Evolutionary conservation across 2,329 filamentous ascomycete genomes (phyloP).

Genomic region (Fusarium denticulatum): DNA sequence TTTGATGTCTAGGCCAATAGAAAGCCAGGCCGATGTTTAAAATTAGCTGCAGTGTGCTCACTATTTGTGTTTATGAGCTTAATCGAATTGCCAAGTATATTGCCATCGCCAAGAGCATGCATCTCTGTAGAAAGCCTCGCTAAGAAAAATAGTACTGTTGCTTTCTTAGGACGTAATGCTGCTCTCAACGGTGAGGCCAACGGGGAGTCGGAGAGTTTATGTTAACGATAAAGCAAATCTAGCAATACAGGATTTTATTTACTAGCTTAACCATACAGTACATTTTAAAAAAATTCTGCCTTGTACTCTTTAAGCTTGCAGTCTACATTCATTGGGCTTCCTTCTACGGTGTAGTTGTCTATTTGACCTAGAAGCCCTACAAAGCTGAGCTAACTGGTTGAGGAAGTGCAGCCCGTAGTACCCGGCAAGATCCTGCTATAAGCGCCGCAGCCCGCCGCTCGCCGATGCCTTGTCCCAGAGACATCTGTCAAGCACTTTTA

Average conservation of each 20-base stretch:
- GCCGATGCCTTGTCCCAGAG: not conserved
- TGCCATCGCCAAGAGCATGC: not conserved
- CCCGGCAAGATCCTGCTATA: not conserved
- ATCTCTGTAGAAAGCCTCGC: not conserved
- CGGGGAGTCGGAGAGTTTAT: too few relatives aligned
- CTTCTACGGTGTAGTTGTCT: not conserved
- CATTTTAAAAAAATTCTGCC: not conserved
- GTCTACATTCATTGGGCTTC: not conserved
- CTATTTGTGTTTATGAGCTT: not conserved
- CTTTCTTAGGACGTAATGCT: too few relatives aligned
- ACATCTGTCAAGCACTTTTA: too few relatives aligned
- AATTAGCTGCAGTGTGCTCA: not conserved
- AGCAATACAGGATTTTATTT: too few relatives aligned
- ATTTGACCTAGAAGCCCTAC: accelerated
- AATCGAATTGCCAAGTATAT: not conserved
- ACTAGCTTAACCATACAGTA: too few relatives aligned
- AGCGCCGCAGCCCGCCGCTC: not conserved
- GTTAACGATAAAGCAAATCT: too few relatives aligned
- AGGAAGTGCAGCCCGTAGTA: not conserved
- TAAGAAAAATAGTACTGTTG: not conserved
- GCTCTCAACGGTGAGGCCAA: too few relatives aligned
- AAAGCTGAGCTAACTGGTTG: not conserved
- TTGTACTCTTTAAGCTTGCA: not conserved
- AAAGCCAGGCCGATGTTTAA: not conserved
- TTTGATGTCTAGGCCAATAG: not conserved